Base-by-base conservation (phyloP, 768 basidiomycete genomes). In the Termitomyces titanicus region DNA sequence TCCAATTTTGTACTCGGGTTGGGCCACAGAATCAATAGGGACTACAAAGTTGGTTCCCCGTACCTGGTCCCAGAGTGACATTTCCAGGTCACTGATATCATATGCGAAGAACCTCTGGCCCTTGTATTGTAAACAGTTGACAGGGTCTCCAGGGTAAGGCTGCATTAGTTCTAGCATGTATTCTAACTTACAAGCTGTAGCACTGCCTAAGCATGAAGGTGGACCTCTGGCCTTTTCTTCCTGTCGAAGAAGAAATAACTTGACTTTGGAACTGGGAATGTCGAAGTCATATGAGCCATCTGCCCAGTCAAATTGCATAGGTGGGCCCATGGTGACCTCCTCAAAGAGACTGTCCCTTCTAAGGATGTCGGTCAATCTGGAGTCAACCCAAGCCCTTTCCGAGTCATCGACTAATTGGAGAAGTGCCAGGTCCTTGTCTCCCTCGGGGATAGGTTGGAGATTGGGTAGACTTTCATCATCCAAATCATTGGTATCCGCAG, bases 131-230 rank as follows among this genome's bases (percentile, higher is more conserved):
- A 54, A n/a, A 9, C 39, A 25, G 20, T 54, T 54, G 2, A 20
- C 9, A 1, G 53, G 46, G 42, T 54, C 53, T 15, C 53, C 53
- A 6, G 53, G 53, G 31, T 47, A 54, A 25, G 53, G 53, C 13
- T 40, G 37, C 38, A 40, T 42, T 1, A 7, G 10, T 24, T 54
- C 53, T 1, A 54, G 53, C 11, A 54, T 5, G 35, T 47, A 25
- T 13, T 10, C 18, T 1, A 54, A 5, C 18, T 48, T 54, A 1
- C 47, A 9, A n/a, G 7, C 46, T 2, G 29, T 18, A 17, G 53
- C 38, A 22, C 31, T 33, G 1, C 47, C 53, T 1, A 54, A 6
- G n/a, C n/a, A 10, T 0, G 3, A 27, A 2, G 46, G 38, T 6
- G 17, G 39, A 1, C 53, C 47, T 1, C 35, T 2, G 1, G 3